Conservation (phyloP, 1,284 basidiomycete species). For the Vanrija pseudolonga region DNA sequence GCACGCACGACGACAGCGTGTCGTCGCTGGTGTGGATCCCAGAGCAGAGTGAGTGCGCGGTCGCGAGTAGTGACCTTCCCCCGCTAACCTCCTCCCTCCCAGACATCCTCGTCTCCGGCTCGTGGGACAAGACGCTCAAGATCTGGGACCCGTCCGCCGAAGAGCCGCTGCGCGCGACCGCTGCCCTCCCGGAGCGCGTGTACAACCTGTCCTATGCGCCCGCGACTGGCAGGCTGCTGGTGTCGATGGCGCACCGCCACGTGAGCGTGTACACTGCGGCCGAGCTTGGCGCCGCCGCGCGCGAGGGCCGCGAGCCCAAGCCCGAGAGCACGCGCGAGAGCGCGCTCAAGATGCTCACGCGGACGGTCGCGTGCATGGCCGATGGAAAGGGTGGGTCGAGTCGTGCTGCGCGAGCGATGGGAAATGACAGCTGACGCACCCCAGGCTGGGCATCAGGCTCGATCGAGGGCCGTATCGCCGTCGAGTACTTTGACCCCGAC, state of each 20-base stretch:
- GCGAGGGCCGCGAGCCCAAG: constrained; percentile 58
- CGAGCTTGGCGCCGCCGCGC: constrained; percentile 55
- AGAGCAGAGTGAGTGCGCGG: constrained; percentile 41
- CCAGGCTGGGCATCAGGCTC: constrained; percentile 91
- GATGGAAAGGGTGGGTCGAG: constrained; percentile 72
- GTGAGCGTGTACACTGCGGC: constrained; percentile 82
- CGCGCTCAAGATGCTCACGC: constrained; percentile 91
- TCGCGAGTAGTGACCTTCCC: neutral
- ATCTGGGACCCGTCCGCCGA: constrained; percentile 71
- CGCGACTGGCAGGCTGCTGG: constrained; percentile 61
- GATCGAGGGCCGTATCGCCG: constrained; percentile 92
- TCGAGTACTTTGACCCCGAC: constrained; percentile 91
- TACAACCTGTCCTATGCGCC: constrained; percentile 62
- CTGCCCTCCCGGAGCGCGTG: constrained; percentile 72
- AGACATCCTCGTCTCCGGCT: constrained; percentile 76
- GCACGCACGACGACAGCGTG: constrained; percentile 51
- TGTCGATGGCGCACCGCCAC: constrained; percentile 82
- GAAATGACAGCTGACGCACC: neutral
- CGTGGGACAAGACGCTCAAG: constrained; percentile 85
- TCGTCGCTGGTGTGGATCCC: constrained; percentile 48
- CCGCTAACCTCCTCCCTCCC: no score
- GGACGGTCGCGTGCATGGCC: constrained; percentile 84
- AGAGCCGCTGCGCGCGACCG: constrained; percentile 57
- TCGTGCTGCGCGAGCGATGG: no score
- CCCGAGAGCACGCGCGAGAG: constrained; percentile 80